phyloP scores from a whole-genome alignment of 176 grass and related monocot species.

The Poa pratensis region DNA sequence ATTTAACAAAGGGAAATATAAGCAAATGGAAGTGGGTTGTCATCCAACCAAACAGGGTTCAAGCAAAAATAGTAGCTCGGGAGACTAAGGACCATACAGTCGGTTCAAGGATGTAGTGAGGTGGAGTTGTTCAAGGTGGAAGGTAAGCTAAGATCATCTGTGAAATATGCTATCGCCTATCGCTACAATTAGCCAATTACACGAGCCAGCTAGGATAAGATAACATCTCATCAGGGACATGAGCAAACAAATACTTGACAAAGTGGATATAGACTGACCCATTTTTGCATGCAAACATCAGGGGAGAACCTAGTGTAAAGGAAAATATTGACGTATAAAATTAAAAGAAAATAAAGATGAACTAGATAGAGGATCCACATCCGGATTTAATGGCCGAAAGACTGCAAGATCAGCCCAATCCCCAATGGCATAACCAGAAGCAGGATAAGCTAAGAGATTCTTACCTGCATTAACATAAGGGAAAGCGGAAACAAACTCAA shows the following conservation, averaged over 20 bases:
- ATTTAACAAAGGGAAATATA: conserved; percentile 5
- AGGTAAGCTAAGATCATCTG: conserved; percentile 16
- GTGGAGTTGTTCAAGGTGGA: conserved; percentile 13
- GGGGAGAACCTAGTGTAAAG: background rate
- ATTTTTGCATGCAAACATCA: background rate
- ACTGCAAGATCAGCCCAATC: conserved; percentile 12
- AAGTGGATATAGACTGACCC: conserved; percentile 10
- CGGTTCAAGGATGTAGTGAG: background rate
- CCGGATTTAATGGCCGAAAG: background rate
- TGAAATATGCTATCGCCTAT: background rate
- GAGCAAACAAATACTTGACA: conserved; percentile 1
- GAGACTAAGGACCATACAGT: background rate
- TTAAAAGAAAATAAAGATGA: background rate
- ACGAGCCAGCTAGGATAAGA: conserved; percentile 15
- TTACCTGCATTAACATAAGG: background rate
- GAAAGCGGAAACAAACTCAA: conserved; percentile 12
- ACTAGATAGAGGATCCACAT: conserved; percentile 19
- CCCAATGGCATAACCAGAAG: background rate
- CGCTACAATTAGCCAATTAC: conserved; percentile 1
- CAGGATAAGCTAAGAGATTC: conserved; percentile 19
- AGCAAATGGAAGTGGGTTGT: background rate
- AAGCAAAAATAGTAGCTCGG: background rate
- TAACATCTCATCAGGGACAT: background rate
- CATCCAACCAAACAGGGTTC: conserved; percentile 12
- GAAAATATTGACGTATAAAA: background rate